Base-by-base conservation (phyloP, 164 flowering plant species). In the Protea cynaroides region DNA sequence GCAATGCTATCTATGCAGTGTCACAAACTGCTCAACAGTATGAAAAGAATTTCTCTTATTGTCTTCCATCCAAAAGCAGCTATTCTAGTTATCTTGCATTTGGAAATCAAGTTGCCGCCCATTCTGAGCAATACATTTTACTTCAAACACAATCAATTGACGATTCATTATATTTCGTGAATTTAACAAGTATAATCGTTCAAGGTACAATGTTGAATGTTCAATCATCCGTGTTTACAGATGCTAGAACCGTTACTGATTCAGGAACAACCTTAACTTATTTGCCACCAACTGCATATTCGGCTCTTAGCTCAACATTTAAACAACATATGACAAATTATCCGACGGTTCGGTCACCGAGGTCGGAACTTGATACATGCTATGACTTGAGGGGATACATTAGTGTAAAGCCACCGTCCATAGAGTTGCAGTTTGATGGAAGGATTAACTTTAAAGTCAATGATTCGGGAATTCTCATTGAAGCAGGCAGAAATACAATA, bases 241-340 rank as follows among this genome's bases (percentile, higher is more conserved):
- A 19, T 18, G n/a, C 25, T 1, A 73, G 76, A 40, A 71, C 76
- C 8, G 53, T 74, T 24, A 63, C 74, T 14, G 87, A 86, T 55
- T 83, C 90, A 0, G 87, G 87, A 9, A 79, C 85, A 1, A 78
- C 74, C 56, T 70, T 83, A 24, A 79, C 79, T 0, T 65, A 80
- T 0, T 56, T 83, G 24, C 75, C 81, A 0, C 65, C 74, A 14
- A 24, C 64, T 4, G 83, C 78, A 0, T 83, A 83, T 64, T 6
- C 58, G 0, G 79, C 80, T 1, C 67, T 83, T 9, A 38, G 73
- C 24, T 1, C 70, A 0, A 71, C 77, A 1, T 81, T 71, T 62
- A 63, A 46, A 36, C 43, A 49, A 15, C 19, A n/a, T 22, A 65
- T 78, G 81, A 12, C 71, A 1, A 62, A 55, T 58, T 75, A 75